These are phyloP conservation scores for Pichia ethanolica DNA, from an alignment of 805 yeast genomes.

Conservation along the genomic window DNA sequence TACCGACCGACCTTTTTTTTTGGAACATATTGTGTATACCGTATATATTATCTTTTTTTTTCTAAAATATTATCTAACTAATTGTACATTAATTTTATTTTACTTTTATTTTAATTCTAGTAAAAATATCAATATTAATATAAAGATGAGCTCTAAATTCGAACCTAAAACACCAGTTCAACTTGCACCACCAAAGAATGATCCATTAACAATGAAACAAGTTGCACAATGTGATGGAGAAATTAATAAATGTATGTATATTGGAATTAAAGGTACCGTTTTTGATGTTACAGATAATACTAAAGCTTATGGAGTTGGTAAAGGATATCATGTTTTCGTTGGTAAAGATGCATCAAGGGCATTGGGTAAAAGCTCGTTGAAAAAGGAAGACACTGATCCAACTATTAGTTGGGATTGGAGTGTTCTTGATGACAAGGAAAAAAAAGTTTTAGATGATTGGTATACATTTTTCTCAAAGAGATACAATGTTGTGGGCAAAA, in stretches of 20 bases:
- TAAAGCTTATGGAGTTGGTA: slow-evolving; percentile 70
- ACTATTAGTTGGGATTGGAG: slow-evolving; percentile 41
- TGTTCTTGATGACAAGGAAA: slow-evolving; percentile 52
- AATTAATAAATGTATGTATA: slow-evolving; percentile 40
- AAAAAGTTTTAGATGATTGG: slow-evolving; percentile 67
- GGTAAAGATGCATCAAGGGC: slow-evolving; percentile 78
- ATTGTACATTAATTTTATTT: no score
- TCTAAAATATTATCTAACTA: no score
- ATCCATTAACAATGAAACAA: slow-evolving; percentile 19
- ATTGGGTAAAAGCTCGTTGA: slow-evolving; percentile 58
- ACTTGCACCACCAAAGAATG: slow-evolving; percentile 1
- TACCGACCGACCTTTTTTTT: no score
- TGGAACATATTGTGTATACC: no score
- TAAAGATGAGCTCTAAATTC: neutral
- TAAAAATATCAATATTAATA: neutral
- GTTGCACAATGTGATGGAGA: slow-evolving; percentile 21
- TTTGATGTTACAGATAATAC: slow-evolving; percentile 69
- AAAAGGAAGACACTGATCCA: slow-evolving; percentile 41
- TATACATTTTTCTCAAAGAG: slow-evolving; percentile 49
- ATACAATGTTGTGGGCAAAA: slow-evolving; percentile 39
- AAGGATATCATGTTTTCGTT: slow-evolving; percentile 61
- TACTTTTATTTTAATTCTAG: no score
- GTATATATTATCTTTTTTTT: no score
- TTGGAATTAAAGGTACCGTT: slow-evolving; percentile 67
- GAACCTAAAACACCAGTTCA: neutral